These are phyloP conservation scores for Paecilomyces sp. DNA, from an alignment of 2,329 filamentous ascomycete genomes.

Conservation along the genomic window DNA sequence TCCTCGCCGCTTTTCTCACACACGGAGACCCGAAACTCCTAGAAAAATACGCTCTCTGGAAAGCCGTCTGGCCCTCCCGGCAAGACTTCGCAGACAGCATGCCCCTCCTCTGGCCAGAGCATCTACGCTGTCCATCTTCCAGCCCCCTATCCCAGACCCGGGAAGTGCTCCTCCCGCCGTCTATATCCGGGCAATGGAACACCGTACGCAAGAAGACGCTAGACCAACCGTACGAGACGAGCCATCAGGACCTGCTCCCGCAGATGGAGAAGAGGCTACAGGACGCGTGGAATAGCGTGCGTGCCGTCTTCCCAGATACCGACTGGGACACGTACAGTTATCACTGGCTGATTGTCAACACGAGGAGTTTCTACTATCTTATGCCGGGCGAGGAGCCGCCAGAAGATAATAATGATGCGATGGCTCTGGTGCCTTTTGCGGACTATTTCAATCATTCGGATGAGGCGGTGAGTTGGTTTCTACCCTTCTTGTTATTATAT, in stretches of 20 bases:
- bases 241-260: conserved; percentile 27
- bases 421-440: conserved; percentile 39
- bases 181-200: conserved; percentile 31
- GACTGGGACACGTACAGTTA: conserved; percentile 43
- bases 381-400: conserved; percentile 30
- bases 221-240: conserved; percentile 21
- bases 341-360: conserved; percentile 56
- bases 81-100: conserved; percentile 53
- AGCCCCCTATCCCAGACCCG: conserved; percentile 17
- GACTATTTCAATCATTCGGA: conserved; percentile 43
- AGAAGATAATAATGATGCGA: conserved; percentile 36
- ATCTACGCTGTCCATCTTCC: conserved; percentile 34
- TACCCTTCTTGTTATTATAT: neutral
- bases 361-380: conserved; percentile 54
- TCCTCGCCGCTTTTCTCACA: conserved; percentile 63
- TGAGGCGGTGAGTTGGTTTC: conserved; percentile 25
- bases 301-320: conserved; percentile 35
- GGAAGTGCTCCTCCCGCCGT: conserved; percentile 23
- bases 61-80: conserved; percentile 58
- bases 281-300: conserved; percentile 43
- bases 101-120: conserved; percentile 48
- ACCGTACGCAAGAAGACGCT: conserved; percentile 22
- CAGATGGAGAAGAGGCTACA: conserved; percentile 50
- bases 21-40: conserved; percentile 41
- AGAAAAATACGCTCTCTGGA: conserved; percentile 51